Percentiles rank a stretch among this genome's conserved stretches.
These are phyloP conservation scores for Lasiosphaeria miniovina DNA, from an alignment of 495 filamentous ascomycete species.

Conservation along the genomic window DNA sequence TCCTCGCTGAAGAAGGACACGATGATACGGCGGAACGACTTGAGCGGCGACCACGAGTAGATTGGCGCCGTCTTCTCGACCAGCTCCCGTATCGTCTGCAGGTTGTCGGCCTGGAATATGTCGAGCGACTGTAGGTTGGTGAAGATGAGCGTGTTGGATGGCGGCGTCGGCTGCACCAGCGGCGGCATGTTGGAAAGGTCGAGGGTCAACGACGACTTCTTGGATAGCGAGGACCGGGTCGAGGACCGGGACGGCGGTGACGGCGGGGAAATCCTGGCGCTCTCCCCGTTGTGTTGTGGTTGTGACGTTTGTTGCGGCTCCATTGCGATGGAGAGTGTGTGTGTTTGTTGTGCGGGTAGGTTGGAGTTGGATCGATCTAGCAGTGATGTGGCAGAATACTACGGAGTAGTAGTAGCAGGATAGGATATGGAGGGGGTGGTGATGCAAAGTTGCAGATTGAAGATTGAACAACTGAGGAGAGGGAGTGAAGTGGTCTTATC, in stretches of 20 bases:
- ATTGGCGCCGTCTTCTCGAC: slow-evolving; percentile 67
- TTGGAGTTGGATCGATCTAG: background rate
- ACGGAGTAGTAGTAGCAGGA: background rate
- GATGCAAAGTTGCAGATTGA: too few species aligned
- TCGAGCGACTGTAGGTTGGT: slow-evolving; percentile 76
- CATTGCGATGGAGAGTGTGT: background rate
- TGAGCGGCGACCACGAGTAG: slow-evolving; percentile 86
- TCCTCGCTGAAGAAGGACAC: slow-evolving; percentile 76
- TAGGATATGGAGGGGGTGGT: background rate
- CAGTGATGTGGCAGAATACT: background rate
- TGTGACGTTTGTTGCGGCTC: slow-evolving; percentile 3
- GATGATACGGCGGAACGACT: slow-evolving; percentile 87
- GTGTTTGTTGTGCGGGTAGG: background rate
- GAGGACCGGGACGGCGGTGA: slow-evolving; percentile 35
- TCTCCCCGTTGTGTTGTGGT: slow-evolving; percentile 1
- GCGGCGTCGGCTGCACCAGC: slow-evolving; percentile 72
- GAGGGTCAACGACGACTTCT: slow-evolving; percentile 61
- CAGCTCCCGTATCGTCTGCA: slow-evolving; percentile 70
- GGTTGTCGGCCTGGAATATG: slow-evolving; percentile 75
- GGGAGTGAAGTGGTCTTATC: too few species aligned
- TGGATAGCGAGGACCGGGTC: slow-evolving; percentile 32
- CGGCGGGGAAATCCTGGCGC: slow-evolving; percentile 15
- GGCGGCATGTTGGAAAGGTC: slow-evolving; percentile 80
- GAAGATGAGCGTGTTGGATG: slow-evolving; percentile 92
- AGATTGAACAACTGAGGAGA: too few species aligned